Conservation (phyloP, 768 basidiomycete genomes). For the Kwoniella botswanensis region DNA sequence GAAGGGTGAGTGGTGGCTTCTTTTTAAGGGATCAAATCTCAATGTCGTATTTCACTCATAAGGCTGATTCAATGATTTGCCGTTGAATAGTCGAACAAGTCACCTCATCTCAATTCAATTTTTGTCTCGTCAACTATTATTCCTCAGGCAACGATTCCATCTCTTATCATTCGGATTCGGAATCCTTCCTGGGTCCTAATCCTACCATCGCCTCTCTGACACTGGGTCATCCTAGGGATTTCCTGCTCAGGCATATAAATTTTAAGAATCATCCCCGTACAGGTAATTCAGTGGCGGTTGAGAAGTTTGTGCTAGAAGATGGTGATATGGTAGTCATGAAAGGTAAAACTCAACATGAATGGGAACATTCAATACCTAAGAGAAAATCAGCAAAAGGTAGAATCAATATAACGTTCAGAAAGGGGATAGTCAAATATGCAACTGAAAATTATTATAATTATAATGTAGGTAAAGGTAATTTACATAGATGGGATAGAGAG, state of each 20-base stretch:
- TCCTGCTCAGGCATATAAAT: constrained; percentile 53
- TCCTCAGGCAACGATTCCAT: constrained; percentile 55
- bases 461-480: constrained; percentile 51
- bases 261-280: constrained; percentile 31
- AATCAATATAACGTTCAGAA: constrained; percentile 59
- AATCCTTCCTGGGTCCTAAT: constrained; percentile 54
- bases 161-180: constrained; percentile 56
- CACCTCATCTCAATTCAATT: constrained; percentile 56
- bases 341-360: constrained; percentile 55
- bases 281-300: constrained; percentile 27
- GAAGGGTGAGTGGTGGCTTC: constrained; percentile 31
- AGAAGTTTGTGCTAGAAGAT: constrained; percentile 51
- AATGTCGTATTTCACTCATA: not conserved
- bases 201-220: constrained; percentile 58
- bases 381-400: constrained; percentile 50
- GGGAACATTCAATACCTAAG: constrained; percentile 58
- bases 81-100: constrained; percentile 41
- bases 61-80: too few relatives aligned
- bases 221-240: constrained; percentile 52
- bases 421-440: constrained; percentile 52
- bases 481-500: constrained; percentile 40
- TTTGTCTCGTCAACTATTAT: constrained; percentile 57
- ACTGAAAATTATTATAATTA: constrained; percentile 56
- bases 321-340: constrained; percentile 58
- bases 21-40: not conserved